Conservation (phyloP, 129 eudicot genomes). For the Flaveria sonorensis region DNA sequence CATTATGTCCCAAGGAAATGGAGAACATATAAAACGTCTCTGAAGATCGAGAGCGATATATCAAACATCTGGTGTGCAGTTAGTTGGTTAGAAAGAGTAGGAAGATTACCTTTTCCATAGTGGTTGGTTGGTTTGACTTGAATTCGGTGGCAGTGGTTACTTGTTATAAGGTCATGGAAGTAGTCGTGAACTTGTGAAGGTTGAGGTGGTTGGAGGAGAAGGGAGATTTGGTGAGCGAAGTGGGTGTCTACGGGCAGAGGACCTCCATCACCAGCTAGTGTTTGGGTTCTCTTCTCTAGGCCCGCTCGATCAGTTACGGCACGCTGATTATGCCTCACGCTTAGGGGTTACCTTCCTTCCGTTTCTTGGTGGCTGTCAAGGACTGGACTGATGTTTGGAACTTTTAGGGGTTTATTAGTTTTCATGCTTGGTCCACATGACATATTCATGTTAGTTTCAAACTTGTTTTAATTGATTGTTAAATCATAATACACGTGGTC, state of each 20-base stretch:
- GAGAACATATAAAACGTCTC: background rate
- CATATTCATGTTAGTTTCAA: too few relatives aligned
- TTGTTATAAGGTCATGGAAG: conserved; percentile 48
- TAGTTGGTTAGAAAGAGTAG: background rate
- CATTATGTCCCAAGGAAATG: background rate
- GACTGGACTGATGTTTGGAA: too few relatives aligned
- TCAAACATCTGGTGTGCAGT: conserved; percentile 44
- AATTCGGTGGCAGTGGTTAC: conserved; percentile 47
- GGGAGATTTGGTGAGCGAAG: conserved; percentile 54
- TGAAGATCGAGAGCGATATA: background rate
- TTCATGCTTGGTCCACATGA: too few relatives aligned
- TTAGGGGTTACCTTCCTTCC: too few relatives aligned
- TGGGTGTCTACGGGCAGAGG: conserved; percentile 54
- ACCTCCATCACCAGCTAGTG: conserved; percentile 27
- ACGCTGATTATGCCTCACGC: too few relatives aligned
- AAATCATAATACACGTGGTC: too few relatives aligned
- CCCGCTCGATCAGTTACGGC: too few relatives aligned
- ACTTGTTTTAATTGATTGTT: too few relatives aligned
- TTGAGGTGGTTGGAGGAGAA: conserved; percentile 64
- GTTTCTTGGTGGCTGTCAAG: too few relatives aligned
- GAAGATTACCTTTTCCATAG: conserved; percentile 61
- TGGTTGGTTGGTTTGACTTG: conserved; percentile 54
- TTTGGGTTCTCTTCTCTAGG: too few relatives aligned
- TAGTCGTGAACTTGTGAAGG: conserved; percentile 64
- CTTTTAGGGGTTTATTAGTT: too few relatives aligned